Conservation (phyloP, 257 asterid genomes). For the Solanum tacnaense region DNA sequence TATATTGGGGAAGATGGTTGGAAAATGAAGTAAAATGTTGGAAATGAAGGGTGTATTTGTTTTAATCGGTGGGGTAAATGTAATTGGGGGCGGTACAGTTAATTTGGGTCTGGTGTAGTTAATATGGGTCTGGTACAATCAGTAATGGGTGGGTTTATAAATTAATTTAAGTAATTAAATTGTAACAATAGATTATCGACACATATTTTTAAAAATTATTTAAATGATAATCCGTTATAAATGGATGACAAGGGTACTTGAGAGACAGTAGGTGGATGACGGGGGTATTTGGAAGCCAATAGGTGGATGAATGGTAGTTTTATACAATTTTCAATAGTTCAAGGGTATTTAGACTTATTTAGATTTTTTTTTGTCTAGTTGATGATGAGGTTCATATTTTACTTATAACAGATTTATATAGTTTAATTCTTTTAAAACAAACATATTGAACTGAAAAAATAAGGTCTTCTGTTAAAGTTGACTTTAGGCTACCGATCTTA, state of each 20-base stretch:
- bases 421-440: neutral
- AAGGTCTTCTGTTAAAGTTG: neutral
- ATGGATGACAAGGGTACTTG: too few relatives aligned
- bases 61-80: too few relatives aligned
- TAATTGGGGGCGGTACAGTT: too few relatives aligned
- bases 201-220: neutral
- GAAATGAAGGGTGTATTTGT: too few relatives aligned
- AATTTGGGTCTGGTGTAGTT: too few relatives aligned
- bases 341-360: too few relatives aligned
- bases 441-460: neutral
- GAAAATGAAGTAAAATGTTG: too few relatives aligned
- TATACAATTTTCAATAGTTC: too few relatives aligned
- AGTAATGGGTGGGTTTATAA: neutral
- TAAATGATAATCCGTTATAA: neutral
- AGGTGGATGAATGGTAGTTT: neutral
- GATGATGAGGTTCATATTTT: too few relatives aligned
- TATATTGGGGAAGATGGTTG: too few relatives aligned
- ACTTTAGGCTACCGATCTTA: neutral
- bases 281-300: rapidly evolving
- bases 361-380: neutral
- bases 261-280: neutral
- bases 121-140: neutral
- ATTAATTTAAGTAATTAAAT: too few relatives aligned
- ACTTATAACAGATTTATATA: neutral
- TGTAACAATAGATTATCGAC: neutral